Conservation (phyloP, 352 stramenopile species). For the Pythium phragmiticola region DNA sequence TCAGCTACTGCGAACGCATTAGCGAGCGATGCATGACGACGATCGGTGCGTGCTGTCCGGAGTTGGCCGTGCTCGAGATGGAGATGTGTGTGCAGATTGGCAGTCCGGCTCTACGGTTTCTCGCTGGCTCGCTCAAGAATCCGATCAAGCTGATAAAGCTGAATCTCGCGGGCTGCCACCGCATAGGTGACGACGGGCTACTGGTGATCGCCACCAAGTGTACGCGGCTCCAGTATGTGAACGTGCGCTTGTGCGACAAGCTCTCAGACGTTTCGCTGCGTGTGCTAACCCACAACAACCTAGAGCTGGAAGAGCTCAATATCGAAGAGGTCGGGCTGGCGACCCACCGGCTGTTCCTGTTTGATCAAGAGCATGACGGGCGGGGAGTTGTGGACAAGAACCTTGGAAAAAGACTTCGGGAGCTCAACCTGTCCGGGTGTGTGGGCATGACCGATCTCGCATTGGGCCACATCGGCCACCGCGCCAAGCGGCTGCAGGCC, state of each 20-base stretch:
- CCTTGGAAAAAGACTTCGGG: conserved; percentile 58
- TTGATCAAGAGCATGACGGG: conserved; percentile 83
- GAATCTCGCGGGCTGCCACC: conserved; percentile 76
- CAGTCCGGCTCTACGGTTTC: conserved; percentile 52
- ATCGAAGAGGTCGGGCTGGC: conserved; percentile 78
- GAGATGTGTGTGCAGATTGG: conserved; percentile 67
- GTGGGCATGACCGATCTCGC: conserved; percentile 64
- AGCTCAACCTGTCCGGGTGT: conserved; percentile 71
- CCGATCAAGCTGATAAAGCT: conserved; percentile 56
- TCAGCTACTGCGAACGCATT: conserved; percentile 71
- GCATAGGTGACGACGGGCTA: conserved; percentile 78
- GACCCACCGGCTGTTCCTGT: conserved; percentile 79
- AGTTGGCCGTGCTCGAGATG: conserved; percentile 44
- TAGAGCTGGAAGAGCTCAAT: conserved; percentile 74
- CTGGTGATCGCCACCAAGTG: conserved; percentile 61
- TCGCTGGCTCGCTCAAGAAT: conserved; percentile 44
- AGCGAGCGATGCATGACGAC: conserved; percentile 59
- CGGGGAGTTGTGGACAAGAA: conserved; percentile 76
- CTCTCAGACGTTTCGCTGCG: conserved; percentile 76
- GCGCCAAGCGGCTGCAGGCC: conserved; percentile 45
- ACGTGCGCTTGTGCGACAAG: conserved; percentile 77
- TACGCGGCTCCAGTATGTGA: conserved; percentile 63
- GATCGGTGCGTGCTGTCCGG: conserved; percentile 47
- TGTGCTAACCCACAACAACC: conserved; percentile 79
- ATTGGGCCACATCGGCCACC: conserved; percentile 67